Evolutionary conservation across 2,329 filamentous ascomycete genomes (phyloP).

Genomic region (Thermothelomyces thermophilus): DNA sequence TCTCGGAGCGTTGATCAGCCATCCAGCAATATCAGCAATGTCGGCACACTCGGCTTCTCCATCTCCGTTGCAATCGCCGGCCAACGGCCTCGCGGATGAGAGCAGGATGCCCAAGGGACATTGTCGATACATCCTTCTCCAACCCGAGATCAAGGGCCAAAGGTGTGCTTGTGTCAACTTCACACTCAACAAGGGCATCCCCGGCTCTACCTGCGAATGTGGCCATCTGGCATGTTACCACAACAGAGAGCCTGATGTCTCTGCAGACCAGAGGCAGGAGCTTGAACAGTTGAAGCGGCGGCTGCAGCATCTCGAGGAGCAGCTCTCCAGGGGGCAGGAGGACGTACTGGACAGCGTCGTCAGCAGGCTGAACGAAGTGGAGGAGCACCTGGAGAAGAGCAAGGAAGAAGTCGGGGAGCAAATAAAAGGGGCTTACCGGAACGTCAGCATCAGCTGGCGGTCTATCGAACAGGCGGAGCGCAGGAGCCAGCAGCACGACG

Average conservation of each 20-base stretch:
- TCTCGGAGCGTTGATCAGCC: not conserved
- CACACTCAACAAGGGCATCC: conserved; percentile 46
- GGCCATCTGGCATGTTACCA: conserved; percentile 57
- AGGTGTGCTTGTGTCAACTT: conserved; percentile 55
- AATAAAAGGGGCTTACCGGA: conserved; percentile 48
- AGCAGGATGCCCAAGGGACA: conserved; percentile 48
- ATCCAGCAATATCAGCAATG: conserved; percentile 18
- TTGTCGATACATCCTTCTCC: conserved; percentile 52
- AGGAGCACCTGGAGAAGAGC: conserved; percentile 49
- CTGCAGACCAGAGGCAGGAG: conserved; percentile 38
- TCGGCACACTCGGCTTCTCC: conserved; percentile 27
- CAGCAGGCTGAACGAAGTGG: conserved; percentile 42
- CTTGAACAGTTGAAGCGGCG: conserved; percentile 43
- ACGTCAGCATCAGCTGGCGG: conserved; percentile 49
- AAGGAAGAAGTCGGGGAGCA: conserved; percentile 46
- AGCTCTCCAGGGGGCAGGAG: conserved; percentile 33
- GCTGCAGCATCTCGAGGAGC: conserved; percentile 39
- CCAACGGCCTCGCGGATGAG: conserved; percentile 33
- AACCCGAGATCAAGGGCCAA: conserved; percentile 50
- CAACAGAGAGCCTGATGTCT: conserved; percentile 40
- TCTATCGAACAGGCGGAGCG: conserved; percentile 41
- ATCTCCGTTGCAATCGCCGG: conserved; percentile 27
- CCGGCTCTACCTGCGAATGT: conserved; percentile 51
- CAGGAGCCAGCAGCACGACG: conserved; percentile 33
- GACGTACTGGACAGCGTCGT: conserved; percentile 36